Conservation (phyloP, 805 yeast species). For the Wickerhamiella galacta region DNA sequence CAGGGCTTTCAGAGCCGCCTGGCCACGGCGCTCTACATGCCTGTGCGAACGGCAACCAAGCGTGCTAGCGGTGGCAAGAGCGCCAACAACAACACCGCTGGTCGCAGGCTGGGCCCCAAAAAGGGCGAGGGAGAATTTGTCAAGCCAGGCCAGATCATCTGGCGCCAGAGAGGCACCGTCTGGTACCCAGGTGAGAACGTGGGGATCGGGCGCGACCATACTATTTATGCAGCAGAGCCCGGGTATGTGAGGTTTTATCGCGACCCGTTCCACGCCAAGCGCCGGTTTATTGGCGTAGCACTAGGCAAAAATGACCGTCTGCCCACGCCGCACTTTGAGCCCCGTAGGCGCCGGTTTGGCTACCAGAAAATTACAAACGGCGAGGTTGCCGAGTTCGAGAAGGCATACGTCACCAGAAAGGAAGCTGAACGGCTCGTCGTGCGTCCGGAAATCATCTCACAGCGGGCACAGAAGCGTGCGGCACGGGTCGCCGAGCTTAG, state of each 20-base stretch:
- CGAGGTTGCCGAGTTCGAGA: conserved; percentile 40
- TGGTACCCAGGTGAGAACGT: conserved; percentile 88
- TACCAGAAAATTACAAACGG: conserved; percentile 35
- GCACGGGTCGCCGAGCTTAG: conserved; percentile 20
- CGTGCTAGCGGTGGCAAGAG: conserved; percentile 92
- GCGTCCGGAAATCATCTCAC: conserved; percentile 26
- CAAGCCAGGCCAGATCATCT: conserved; percentile 66
- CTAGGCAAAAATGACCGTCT: conserved; percentile 42
- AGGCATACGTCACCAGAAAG: conserved; percentile 46
- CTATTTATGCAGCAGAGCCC: conserved; percentile 79
- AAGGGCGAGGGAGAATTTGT: conserved; percentile 65
- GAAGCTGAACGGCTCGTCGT: conserved; percentile 41
- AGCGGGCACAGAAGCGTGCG: conserved; percentile 28
- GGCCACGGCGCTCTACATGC: conserved; percentile 1
- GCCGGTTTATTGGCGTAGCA: conserved; percentile 82
- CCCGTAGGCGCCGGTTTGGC: conserved; percentile 75
- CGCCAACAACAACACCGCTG: conserved; percentile 84
- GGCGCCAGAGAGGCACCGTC: conserved; percentile 90
- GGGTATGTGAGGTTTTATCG: conserved; percentile 82
- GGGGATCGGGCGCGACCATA: conserved; percentile 79
- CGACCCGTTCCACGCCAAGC: conserved; percentile 91
- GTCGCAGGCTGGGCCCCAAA: conserved; percentile 86
- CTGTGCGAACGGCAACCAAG: conserved; percentile 78
- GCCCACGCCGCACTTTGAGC: conserved; percentile 86
- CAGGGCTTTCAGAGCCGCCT: neutral